Percentiles rank a stretch among this genome's conserved stretches.
These are phyloP conservation scores for Candida sphagnicola DNA, from an alignment of 805 yeast species.

Conservation along the genomic window DNA sequence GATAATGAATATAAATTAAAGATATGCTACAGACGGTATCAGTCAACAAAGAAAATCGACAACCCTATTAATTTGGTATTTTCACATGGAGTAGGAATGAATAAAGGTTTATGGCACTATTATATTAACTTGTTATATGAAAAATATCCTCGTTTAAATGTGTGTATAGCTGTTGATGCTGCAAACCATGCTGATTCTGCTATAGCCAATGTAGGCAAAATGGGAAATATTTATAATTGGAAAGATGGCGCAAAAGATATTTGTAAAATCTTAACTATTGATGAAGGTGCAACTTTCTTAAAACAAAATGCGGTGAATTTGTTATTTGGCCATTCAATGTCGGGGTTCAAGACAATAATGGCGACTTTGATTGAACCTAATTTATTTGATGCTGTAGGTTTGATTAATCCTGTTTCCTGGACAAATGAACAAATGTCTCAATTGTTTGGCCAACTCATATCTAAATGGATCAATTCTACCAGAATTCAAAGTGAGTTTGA, in stretches of 20 bases:
- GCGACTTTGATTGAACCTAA: slow-evolving; percentile 35
- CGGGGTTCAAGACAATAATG: slow-evolving; percentile 53
- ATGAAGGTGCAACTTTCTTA: slow-evolving; percentile 32
- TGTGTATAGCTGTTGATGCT: slow-evolving; percentile 39
- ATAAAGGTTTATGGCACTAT: slow-evolving; percentile 60
- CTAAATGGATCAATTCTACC: slow-evolving; percentile 9
- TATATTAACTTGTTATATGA: slow-evolving; percentile 41
- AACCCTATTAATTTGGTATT: slow-evolving; percentile 46
- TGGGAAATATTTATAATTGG: slow-evolving; percentile 61
- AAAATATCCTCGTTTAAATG: slow-evolving; percentile 8
- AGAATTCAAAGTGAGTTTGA: slow-evolving; percentile 9
- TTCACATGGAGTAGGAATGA: slow-evolving; percentile 64
- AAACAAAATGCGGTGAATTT: slow-evolving; percentile 37
- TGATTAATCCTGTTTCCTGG: slow-evolving; percentile 61
- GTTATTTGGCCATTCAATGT: slow-evolving; percentile 70
- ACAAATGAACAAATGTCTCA: slow-evolving; percentile 6
- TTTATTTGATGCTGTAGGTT: slow-evolving; percentile 49
- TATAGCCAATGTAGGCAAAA: slow-evolving; percentile 45
- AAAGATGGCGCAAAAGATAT: slow-evolving; percentile 63
- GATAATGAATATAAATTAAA: slow-evolving; percentile 39
- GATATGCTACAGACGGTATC: slow-evolving; percentile 47
- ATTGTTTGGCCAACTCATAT: background rate
- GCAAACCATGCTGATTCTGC: slow-evolving; percentile 71
- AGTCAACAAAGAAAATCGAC: slow-evolving; percentile 8
- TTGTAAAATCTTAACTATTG: slow-evolving; percentile 32